Conservation (phyloP, 129 eudicot species). For the Sambucus nigra region DNA sequence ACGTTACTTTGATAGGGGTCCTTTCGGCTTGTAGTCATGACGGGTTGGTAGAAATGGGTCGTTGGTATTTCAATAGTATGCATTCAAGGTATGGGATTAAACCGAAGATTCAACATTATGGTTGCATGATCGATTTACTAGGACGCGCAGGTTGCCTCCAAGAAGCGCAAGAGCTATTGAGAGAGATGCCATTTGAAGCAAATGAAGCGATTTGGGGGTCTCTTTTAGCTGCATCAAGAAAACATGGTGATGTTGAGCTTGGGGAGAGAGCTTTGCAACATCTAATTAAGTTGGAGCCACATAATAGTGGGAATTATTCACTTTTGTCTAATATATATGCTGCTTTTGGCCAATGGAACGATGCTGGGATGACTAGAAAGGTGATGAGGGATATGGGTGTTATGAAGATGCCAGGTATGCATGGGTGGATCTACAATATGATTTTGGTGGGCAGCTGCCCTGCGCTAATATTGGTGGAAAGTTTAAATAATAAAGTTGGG, state of each 20-base stretch:
- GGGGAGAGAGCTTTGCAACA: constrained; percentile 29
- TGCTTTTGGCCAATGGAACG: constrained; percentile 25
- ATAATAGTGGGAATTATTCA: constrained; percentile 32
- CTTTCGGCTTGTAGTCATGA: constrained; percentile 45
- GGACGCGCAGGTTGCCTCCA: constrained; percentile 32
- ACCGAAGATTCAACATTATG: constrained; percentile 39
- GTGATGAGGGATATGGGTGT: constrained; percentile 33
- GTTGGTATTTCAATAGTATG: constrained; percentile 31
- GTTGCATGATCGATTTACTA: constrained; percentile 40
- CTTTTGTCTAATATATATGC: constrained; percentile 35
- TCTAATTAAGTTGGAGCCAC: constrained; percentile 34
- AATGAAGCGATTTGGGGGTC: constrained; percentile 50
- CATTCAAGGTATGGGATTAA: constrained; percentile 25
- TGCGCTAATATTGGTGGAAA: no score
- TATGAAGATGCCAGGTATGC: constrained; percentile 31
- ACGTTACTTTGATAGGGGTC: constrained; percentile 37
- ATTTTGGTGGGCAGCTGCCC: no score
- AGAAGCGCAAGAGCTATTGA: constrained; percentile 33
- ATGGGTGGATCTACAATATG: no score
- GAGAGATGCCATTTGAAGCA: constrained; percentile 39
- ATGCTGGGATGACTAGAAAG: constrained; percentile 29
- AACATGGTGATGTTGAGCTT: constrained; percentile 25
- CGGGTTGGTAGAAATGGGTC: constrained; percentile 37
- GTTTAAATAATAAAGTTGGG: no score
- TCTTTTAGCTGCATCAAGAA: constrained; percentile 42